Conservation (phyloP, 2,329 filamentous ascomycete genomes). For the Cyanodermella asteris region DNA sequence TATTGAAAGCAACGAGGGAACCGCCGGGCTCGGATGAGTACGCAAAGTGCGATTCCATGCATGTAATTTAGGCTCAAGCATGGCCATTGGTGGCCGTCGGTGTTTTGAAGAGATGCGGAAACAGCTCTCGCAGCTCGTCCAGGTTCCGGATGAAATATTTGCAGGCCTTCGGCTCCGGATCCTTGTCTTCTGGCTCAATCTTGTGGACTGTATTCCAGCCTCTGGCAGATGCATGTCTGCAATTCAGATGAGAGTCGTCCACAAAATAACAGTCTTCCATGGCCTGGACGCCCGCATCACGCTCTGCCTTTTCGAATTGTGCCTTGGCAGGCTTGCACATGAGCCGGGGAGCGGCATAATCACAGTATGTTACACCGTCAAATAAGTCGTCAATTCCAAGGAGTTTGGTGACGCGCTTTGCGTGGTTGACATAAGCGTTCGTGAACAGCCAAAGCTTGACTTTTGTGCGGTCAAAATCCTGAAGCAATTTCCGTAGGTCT, state of each 20-base stretch:
- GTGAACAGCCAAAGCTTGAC: constrained; percentile 88
- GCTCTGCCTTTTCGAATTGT: constrained; percentile 81
- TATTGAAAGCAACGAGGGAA: too few relatives aligned
- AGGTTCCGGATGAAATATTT: constrained; percentile 56
- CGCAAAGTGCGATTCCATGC: too few relatives aligned
- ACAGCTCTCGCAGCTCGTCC: constrained; percentile 51
- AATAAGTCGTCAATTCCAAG: constrained; percentile 73
- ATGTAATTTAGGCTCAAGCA: too few relatives aligned
- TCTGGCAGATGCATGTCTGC: constrained; percentile 48
- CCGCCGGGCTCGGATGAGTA: too few relatives aligned
- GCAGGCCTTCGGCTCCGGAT: constrained; percentile 42
- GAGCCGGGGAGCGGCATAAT: constrained; percentile 53
- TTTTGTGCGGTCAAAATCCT: constrained; percentile 63
- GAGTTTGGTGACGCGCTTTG: constrained; percentile 56
- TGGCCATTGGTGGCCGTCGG: too few relatives aligned
- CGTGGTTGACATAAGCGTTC: constrained; percentile 86
- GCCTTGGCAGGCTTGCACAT: constrained; percentile 68
- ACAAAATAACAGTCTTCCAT: constrained; percentile 73
- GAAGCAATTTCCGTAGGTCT: constrained; percentile 50
- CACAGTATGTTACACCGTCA: constrained; percentile 85
- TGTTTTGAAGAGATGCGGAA: constrained; percentile 66
- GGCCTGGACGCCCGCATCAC: constrained; percentile 49
- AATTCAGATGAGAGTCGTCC: constrained; percentile 76
- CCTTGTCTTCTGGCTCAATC: constrained; percentile 49
- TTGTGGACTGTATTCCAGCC: constrained; percentile 80